Evolutionary conservation across 495 filamentous ascomycete genomes (phyloP), one percentile per base, ranked within the genome.

Genomic region (Xylona heveae): DNA sequence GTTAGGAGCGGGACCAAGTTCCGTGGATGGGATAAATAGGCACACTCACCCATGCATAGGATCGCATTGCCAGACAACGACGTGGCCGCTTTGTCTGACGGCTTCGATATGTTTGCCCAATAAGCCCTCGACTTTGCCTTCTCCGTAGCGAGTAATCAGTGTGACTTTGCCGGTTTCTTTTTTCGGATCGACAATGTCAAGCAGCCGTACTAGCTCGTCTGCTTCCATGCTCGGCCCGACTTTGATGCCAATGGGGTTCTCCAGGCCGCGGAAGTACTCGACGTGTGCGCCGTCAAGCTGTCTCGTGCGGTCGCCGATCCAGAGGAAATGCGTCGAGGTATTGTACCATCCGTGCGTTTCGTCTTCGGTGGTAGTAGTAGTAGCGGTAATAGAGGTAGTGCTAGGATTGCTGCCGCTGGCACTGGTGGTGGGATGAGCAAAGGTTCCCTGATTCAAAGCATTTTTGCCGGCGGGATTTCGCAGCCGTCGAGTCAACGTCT

Each of bases 41-140:
- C 10, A 20, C 8, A 41, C 42, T 30, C 64, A 74, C 37, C 88
- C 88, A 56, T 97, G 88, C 90, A 95, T 95, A 7, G 88, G 88
- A 52, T 97, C 88, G 53, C 82, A 92, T 51, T 93, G 81, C 88
- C 88, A 97, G 39, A 97, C 81, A 9, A 91, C 82, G 14, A 67
- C 47, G 48, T 85, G 71, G 1, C 63, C 64, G 33, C 75, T 78
- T 39, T 58, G 50, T 43, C 83, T 71, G 13, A 97, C 88, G 27
- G 79, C 79, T 34, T 71, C 63, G 46, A 97, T 94, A 54, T 97
- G 88, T 1, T 50, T 60, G 0, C 79, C 75, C 1, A 97, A 62
- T 32, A 84, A 63, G 2, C 57, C 39, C 15, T 64, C 52, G 29
- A 97, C 74, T 31, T 77, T 76, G 14, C 50, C 52, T 16, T 75